Base-by-base conservation (phyloP, 371 early-diverging fungal species). In the Mucor indicus region DNA sequence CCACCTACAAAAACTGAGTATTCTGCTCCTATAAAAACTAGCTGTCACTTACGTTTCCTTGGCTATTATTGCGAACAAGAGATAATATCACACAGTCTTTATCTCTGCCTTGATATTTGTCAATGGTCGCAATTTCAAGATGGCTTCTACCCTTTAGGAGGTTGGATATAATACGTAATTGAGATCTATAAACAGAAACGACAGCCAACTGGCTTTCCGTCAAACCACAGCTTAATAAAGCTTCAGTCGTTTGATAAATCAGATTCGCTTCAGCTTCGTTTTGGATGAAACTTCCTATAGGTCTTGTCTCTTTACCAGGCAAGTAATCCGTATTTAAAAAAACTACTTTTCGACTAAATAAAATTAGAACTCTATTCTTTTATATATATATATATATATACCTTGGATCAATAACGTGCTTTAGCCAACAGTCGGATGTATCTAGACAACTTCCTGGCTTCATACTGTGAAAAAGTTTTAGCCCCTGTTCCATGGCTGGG, bases 21-120 rank as follows among this genome's bases (percentile, higher is more conserved):
- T 29, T 8, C 12, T 29, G 30, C 12, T 8, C 5, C 29, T 27
- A 11, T 27, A 27, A 27, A 7, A 1, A n/a, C 11, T n/a, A 22
- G 16, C 37, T 17, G 12, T 23, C 25, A 58, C 65, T 69, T 71
- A 85, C 90, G 47, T 81, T 84, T 40, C 68, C 74, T 3, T 77
- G 67, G 0, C 59, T 39, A 72, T 93, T 98, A 53, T 82, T 90
- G 33, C 95, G 84, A 38, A 93, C 98, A 48, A 93, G 79, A 21
- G 93, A 98, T 10, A 91, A 77, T 27, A 97, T 65, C 6, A 93
- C 87, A 57, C 86, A 89, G 1, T 85, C 88, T 69, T 92, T 93
- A 60, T 95, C 97, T n/a, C 92, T 81, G 15, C 97, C 97, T 64
- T 98, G 96, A 57, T 84, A 95, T 48, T 87, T 83, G 64, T 98